Evolutionary conservation across 495 filamentous ascomycete genomes (phyloP).

Genomic region (Parathielavia appendiculata): DNA sequence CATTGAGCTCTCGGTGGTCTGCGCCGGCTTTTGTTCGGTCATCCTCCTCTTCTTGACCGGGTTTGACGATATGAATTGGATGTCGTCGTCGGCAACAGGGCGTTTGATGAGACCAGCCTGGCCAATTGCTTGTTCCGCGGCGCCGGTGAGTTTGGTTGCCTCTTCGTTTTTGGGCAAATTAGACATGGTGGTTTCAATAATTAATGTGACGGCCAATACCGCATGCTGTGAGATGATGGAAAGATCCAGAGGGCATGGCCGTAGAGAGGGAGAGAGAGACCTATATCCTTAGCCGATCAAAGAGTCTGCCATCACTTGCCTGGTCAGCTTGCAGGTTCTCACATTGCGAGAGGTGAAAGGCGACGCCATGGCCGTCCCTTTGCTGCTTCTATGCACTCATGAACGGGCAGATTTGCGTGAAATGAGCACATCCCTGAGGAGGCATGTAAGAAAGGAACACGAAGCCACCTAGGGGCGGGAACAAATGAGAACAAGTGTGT

Average conservation of each 20-base stretch:
- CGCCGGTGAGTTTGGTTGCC: not conserved
- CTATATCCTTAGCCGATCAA: not conserved
- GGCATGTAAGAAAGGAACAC: too few species aligned
- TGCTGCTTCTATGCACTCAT: not conserved
- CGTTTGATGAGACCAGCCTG: not conserved
- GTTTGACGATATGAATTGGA: constrained; percentile 42
- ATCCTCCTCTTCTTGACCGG: constrained; percentile 39
- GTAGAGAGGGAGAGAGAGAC: not conserved
- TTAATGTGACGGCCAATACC: too few species aligned
- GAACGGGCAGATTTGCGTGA: too few species aligned
- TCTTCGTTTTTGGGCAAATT: not conserved
- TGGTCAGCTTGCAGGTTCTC: not conserved
- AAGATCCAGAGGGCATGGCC: not conserved
- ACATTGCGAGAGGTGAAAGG: not conserved
- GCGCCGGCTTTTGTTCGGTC: constrained; percentile 1
- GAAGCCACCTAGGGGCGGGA: too few species aligned
- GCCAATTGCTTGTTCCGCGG: not conserved
- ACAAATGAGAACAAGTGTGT: too few species aligned
- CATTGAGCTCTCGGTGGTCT: constrained; percentile 16
- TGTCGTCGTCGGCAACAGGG: constrained; percentile 37
- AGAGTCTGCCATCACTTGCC: not conserved
- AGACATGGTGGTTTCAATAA: not conserved
- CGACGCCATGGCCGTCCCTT: not conserved
- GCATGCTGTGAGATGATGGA: not conserved
- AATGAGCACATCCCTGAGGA: not conserved